A percentile compares a stretch with the other conserved stretches of the same genome.
Conservation (phyloP, 2,329 filamentous ascomycete species). For the Colletotrichum sp. region DNA sequence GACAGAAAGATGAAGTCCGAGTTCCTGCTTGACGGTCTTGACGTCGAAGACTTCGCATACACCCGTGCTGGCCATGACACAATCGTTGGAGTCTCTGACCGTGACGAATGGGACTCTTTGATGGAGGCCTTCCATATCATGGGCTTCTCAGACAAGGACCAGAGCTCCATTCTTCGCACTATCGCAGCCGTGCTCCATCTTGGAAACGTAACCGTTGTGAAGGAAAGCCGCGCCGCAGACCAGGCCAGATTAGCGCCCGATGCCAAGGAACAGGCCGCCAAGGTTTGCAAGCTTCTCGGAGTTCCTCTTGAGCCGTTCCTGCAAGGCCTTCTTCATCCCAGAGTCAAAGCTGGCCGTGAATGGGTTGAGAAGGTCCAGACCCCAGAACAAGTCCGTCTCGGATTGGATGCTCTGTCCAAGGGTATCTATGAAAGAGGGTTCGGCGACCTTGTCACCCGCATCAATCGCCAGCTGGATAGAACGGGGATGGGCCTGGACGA, state of each 20-base stretch:
- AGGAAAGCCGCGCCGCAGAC: slow-evolving; percentile 89
- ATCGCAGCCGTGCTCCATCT: slow-evolving; percentile 92
- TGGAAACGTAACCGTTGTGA: slow-evolving; percentile 88
- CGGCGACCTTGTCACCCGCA: slow-evolving; percentile 87
- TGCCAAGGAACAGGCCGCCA: slow-evolving; percentile 75
- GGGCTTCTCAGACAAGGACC: slow-evolving; percentile 88
- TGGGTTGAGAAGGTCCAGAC: slow-evolving; percentile 99
- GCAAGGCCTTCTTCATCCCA: slow-evolving; percentile 87
- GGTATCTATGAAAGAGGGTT: slow-evolving; percentile 98
- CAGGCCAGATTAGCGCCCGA: slow-evolving; percentile 85
- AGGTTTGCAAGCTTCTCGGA: slow-evolving; percentile 83
- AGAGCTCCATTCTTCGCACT: slow-evolving; percentile 81
- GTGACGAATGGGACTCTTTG: slow-evolving; percentile 86
- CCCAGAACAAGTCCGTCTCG: slow-evolving; percentile 90
- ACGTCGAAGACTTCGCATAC: slow-evolving; percentile 89
- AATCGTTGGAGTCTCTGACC: slow-evolving; percentile 88
- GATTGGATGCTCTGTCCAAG: slow-evolving; percentile 90
- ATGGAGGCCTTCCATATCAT: slow-evolving; percentile 95
- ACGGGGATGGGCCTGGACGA: slow-evolving; percentile 81
- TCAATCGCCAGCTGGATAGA: slow-evolving; percentile 92
- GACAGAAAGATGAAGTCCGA: slow-evolving; percentile 75
- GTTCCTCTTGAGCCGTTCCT: slow-evolving; percentile 86
- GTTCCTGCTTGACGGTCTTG: slow-evolving; percentile 76
- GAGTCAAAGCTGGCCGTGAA: slow-evolving; percentile 93
- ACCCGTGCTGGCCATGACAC: slow-evolving; percentile 90